A percentile compares a stretch with the other conserved stretches of the same genome.
Conservation (phyloP, 2,329 filamentous ascomycete genomes). For the Verticillium isaacii region DNA sequence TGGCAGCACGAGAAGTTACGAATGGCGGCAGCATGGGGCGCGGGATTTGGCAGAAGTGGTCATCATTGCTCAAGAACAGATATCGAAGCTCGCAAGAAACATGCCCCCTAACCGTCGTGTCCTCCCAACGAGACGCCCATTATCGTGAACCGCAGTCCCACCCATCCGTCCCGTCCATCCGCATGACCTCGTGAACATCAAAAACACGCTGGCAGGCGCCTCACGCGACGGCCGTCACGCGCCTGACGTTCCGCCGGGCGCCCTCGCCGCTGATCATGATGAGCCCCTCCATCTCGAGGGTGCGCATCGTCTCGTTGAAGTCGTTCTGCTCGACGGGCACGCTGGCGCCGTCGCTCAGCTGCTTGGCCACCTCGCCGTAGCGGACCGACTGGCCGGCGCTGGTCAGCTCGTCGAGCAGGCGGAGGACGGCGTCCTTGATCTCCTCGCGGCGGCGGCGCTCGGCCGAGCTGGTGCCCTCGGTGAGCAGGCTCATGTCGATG, state of each 20-base stretch:
- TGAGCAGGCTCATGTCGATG: conserved; percentile 94
- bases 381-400: conserved; percentile 63
- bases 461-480: conserved; percentile 86
- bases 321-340: conserved; percentile 71
- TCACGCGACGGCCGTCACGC: conserved; percentile 53
- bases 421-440: conserved; percentile 73
- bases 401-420: conserved; percentile 75
- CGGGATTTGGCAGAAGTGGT: neutral
- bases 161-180: neutral
- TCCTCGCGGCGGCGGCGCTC: conserved; percentile 80
- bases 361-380: conserved; percentile 72
- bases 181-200: neutral
- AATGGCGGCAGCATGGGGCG: neutral
- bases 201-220: neutral
- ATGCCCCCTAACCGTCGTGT: neutral
- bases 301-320: conserved; percentile 75
- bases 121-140: neutral
- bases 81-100: neutral
- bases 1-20: neutral
- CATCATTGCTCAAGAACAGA: neutral
- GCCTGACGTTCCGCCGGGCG: conserved; percentile 72
- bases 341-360: conserved; percentile 66
- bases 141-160: neutral
- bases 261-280: conserved; percentile 83
- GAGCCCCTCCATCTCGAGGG: conserved; percentile 78